phyloP scores from a whole-genome alignment of 2,329 filamentous ascomycete species.

The Beauveria sp. region DNA sequence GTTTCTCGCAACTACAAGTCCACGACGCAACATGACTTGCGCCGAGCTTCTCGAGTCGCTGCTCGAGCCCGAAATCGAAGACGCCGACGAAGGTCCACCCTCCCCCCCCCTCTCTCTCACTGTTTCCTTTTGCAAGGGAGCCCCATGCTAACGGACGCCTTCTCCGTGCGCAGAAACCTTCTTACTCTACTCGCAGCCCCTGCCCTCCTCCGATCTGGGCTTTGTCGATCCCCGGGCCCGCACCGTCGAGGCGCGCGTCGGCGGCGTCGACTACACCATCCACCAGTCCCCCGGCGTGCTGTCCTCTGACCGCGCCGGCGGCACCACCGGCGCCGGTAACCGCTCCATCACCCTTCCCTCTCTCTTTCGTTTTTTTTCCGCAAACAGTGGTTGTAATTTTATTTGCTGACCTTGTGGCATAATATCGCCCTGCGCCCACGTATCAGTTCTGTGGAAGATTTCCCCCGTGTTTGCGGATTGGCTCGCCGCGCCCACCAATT shows the following conservation, averaged over 20 bases:
- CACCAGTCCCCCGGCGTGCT: conserved; percentile 79
- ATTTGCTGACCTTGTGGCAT: neutral
- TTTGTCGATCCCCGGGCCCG: conserved; percentile 69
- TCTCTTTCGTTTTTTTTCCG: neutral
- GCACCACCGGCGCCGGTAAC: conserved; percentile 45
- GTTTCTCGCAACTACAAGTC: neutral
- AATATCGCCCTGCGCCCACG: too few relatives aligned
- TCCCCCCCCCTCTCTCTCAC: neutral
- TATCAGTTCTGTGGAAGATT: conserved; percentile 79
- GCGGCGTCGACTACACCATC: conserved; percentile 63
- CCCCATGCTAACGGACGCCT: neutral
- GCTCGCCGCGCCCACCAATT: conserved; percentile 58
- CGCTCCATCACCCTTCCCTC: neutral
- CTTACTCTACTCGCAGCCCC: conserved; percentile 69
- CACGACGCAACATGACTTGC: neutral
- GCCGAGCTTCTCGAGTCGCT: conserved; percentile 19
- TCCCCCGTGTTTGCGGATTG: conserved; percentile 77
- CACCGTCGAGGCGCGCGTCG: conserved; percentile 59
- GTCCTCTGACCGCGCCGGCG: conserved; percentile 61
- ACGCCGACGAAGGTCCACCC: conserved; percentile 39
- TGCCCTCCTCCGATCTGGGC: conserved; percentile 71
- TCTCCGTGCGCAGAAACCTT: conserved; percentile 62
- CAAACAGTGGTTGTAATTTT: neutral
- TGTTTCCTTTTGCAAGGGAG: neutral
- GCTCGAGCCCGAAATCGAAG: conserved; percentile 38